phyloP scores from a whole-genome alignment of 163 green algal species.

The Scenedesmus sp. region DNA sequence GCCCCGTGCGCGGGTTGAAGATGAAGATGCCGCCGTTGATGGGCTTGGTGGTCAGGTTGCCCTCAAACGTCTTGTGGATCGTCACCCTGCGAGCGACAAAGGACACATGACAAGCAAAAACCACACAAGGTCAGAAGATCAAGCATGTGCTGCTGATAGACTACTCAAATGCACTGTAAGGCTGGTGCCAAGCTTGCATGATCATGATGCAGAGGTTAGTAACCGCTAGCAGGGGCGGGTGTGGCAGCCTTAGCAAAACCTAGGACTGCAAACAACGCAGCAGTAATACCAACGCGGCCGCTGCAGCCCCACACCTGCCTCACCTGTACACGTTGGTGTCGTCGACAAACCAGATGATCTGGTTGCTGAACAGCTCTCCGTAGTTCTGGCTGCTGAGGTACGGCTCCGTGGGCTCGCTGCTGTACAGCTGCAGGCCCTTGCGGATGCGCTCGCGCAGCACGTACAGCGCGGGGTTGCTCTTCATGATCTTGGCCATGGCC shows the following conservation, averaged over 20 bases:
- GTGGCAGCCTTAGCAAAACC: neutral
- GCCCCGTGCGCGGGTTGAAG: constrained; percentile 97
- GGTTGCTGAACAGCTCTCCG: constrained; percentile 92
- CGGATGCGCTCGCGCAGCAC: constrained; percentile 98
- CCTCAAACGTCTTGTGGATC: constrained; percentile 99
- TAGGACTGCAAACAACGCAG: neutral
- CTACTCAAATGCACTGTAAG: neutral
- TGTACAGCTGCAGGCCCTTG: constrained; percentile 99
- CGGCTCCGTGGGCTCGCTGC: constrained; percentile 98
- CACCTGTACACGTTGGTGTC: constrained; percentile 99
- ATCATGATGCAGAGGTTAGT: too few species aligned
- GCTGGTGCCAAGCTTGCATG: neutral
- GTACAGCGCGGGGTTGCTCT: constrained; percentile 98
- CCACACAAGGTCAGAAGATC: neutral
- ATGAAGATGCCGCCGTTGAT: constrained; percentile 99
- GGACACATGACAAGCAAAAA: neutral
- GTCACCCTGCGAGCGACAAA: constrained; percentile 84
- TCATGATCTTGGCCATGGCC: constrained; percentile 90
- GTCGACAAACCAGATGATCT: constrained; percentile 99
- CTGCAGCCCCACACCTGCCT: too few species aligned
- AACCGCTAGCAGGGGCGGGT: neutral
- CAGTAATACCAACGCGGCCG: neutral
- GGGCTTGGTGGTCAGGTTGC: constrained; percentile 98
- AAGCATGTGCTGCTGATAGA: neutral
- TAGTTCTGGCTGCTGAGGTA: constrained; percentile 97